phyloP scores from a whole-genome alignment of 345 rosid species.

The Eucalyptus globulus region DNA sequence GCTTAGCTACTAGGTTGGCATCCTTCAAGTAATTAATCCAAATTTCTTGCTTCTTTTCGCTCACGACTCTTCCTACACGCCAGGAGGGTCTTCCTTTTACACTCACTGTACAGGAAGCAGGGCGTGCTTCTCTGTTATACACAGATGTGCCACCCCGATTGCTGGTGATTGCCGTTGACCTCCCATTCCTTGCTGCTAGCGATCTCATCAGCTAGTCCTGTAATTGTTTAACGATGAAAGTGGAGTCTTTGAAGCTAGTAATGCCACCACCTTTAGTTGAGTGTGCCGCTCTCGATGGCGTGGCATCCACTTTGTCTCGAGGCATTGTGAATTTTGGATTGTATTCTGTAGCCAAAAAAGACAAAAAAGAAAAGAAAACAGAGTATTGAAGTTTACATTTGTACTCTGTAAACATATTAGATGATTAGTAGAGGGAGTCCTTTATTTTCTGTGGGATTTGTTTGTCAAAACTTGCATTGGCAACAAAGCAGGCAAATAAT shows the following conservation, averaged over 20 bases:
- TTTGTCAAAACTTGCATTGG: not conserved
- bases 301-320: not conserved
- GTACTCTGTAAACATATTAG: not conserved
- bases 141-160: not conserved
- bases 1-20: not conserved
- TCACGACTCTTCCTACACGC: not conserved
- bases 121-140: not conserved
- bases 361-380: not conserved
- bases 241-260: not conserved
- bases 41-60: not conserved
- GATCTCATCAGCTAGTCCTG: not conserved
- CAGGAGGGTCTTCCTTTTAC: not conserved
- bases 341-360: not conserved
- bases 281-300: not conserved
- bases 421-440: not conserved
- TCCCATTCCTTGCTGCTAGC: not conserved
- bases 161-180: not conserved
- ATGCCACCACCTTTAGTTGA: not conserved
- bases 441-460: not conserved
- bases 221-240: not conserved
- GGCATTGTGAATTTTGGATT: not conserved
- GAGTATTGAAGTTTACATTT: not conserved
- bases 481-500: not conserved
- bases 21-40: not conserved
- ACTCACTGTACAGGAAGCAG: not conserved